Base-by-base conservation (phyloP, 108 stramenopile genomes). In the Fistulifera solaris region DNA sequence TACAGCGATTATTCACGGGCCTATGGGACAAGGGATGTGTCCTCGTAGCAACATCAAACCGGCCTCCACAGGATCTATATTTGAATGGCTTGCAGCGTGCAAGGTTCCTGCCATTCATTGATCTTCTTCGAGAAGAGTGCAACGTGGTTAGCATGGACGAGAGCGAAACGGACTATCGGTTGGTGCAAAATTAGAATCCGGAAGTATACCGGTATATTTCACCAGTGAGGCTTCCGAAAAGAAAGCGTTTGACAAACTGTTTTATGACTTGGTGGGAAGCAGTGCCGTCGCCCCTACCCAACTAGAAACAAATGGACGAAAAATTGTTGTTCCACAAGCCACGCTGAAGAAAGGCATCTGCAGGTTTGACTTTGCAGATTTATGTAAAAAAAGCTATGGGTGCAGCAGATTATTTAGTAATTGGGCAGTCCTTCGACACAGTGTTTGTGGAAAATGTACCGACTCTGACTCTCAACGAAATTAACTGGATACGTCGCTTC, bases 81-180 rank as follows among this genome's bases (percentile, higher is more conserved):
- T 56, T 79, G 42, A 79, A 89, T 52, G 98, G 98, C 13, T 66
- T 99, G 49, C 95, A 97, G 63, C 92, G 98, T 0, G 89, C 96
- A 56, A 80, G 89, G 27, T 99, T 99, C 46, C 23, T 98, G 21
- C 98, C 98, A 3, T 97, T 95, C 78, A 95, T 99, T 49, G 77
- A 86, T 48, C 54, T 81, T 61, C 65, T 96, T 43, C 59, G 94
- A 60, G 59, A 80, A 45, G 61, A 67, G 26, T 73, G 58, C 44
- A 27, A 45, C 5, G 85, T 95, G 8, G 73, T 94, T 13, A 63
- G 70, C 49, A 73, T 96, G 81, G 67, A 77, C 71, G 84, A 78
- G 27, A 78, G 77, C 25, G 82, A 83, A n/a, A 78, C 66, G 46
- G 90, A 92, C 56, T 92, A 92, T 67, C 72, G 90, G 46, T 65